Evolutionary conservation across 352 stramenopile species (phyloP).

Genomic region (Vaucheria bursata): DNA sequence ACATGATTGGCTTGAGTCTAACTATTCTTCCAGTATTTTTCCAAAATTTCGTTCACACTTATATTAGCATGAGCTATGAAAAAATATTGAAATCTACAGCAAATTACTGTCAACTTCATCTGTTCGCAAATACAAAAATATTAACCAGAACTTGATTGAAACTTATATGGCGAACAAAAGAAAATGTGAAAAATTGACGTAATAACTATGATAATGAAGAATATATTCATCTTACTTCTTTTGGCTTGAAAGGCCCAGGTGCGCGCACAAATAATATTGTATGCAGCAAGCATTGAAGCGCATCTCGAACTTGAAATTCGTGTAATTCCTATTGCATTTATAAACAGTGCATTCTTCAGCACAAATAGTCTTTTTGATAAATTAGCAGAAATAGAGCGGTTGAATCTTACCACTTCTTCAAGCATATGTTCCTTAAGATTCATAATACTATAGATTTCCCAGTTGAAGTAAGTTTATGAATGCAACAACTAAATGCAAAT

Average conservation of each 20-base stretch:
- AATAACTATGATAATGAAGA: no score
- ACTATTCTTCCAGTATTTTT: no score
- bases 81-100: no score
- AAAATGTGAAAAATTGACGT: not conserved
- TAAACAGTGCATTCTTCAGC: not conserved
- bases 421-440: slow-evolving; percentile 45
- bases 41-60: no score
- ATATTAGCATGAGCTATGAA: no score
- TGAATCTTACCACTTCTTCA: slow-evolving; percentile 32
- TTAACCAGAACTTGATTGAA: not conserved
- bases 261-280: slow-evolving; percentile 42
- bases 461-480: not conserved
- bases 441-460: slow-evolving; percentile 12
- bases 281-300: slow-evolving; percentile 42
- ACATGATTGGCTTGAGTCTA: no score
- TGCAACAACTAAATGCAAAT: not conserved
- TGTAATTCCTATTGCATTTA: slow-evolving; percentile 23
- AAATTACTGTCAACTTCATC: no score
- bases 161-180: not conserved
- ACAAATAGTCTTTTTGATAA: not conserved
- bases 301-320: slow-evolving; percentile 41
- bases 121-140: not conserved
- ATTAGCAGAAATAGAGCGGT: not conserved
- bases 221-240: slow-evolving; percentile 30
- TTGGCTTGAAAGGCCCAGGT: slow-evolving; percentile 26